Evolutionary conservation across 1,284 basidiomycete genomes (phyloP), one percentile per base, ranked within the genome.

Genomic region (Malassezia globosa): DNA sequence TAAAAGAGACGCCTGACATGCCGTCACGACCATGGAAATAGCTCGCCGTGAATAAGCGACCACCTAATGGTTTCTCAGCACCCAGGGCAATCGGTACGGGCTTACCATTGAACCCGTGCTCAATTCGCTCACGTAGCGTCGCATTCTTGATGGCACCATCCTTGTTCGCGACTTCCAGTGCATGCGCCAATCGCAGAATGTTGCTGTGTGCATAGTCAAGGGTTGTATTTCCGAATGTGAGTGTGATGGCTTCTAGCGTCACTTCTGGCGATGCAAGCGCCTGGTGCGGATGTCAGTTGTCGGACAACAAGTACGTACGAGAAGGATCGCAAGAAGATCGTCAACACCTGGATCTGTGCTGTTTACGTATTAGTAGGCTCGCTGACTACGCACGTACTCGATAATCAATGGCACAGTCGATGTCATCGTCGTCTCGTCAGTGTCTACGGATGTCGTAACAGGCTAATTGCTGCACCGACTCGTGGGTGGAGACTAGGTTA

Each of bases 31-130:
- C 63, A 40, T 69, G 66, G 39, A 52, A 96, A 70, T 90, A 94
- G 55, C 83, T 79, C 10, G 92, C 90, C 46, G 80, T 82, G 60
- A 86, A 82, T 26, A 80, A 72, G 22, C 80, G 79, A 3, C 89
- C 89, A 41, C 80, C 77, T 2, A 94, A 75, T 4, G 92, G 92
- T 41, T 57, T 42, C 1, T 54, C 55, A 1, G 62, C 51, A n/a
- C 62, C 60, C 1, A 48, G 41, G 31, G 56, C 62, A 0, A 64
- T 48, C 0, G 58, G 33, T n/a, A 64, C 53, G 2, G 56, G 52
- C 6, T 52, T 44, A 1, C 48, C 56, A 27, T 46, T 37, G 4
- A 19, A 21, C 13, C 58, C 59, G 19, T 48, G 42, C 43, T 37
- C 44, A 23, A 46, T 65, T 39, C 42, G 60, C 77, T 82, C 23